Conservation (phyloP, 371 early-diverging fungal genomes). For the Ecytonucleospora hepatopenaei region DNA sequence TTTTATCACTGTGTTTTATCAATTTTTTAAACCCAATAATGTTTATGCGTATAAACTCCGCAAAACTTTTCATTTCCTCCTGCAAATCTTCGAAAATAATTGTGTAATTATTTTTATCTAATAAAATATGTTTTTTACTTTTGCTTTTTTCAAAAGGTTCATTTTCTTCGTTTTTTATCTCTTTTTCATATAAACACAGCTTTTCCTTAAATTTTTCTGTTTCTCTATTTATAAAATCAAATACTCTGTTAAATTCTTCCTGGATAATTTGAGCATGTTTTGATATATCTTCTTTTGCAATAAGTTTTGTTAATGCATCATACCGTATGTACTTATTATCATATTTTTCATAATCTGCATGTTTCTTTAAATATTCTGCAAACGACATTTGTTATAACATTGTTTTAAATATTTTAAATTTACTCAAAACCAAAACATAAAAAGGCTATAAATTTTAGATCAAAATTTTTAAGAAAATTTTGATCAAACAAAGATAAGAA, state of each 20-base stretch:
- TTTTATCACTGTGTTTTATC: conserved; percentile 86
- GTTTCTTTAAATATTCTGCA: conserved; percentile 68
- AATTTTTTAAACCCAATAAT: conserved; percentile 85
- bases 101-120: no score
- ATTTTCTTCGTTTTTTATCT: no score
- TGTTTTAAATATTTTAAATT: no score
- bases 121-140: no score
- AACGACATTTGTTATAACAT: no score
- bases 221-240: neutral
- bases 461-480: no score
- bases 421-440: no score
- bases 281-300: conserved; percentile 58
- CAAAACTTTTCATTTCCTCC: conserved; percentile 69
- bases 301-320: conserved; percentile 67
- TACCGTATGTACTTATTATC: conserved; percentile 76
- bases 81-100: conserved; percentile 6
- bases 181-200: neutral
- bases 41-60: conserved; percentile 77
- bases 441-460: no score
- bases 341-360: conserved; percentile 74
- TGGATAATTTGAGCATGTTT: conserved; percentile 9
- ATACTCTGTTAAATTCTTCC: conserved; percentile 12
- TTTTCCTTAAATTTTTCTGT: neutral
- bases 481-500: no score
- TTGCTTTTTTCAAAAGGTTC: no score